A percentile compares a stretch with the other conserved stretches of the same genome.
Conservation (phyloP, 2,329 filamentous ascomycete genomes). For the Chrysoporthe austroafricana region DNA sequence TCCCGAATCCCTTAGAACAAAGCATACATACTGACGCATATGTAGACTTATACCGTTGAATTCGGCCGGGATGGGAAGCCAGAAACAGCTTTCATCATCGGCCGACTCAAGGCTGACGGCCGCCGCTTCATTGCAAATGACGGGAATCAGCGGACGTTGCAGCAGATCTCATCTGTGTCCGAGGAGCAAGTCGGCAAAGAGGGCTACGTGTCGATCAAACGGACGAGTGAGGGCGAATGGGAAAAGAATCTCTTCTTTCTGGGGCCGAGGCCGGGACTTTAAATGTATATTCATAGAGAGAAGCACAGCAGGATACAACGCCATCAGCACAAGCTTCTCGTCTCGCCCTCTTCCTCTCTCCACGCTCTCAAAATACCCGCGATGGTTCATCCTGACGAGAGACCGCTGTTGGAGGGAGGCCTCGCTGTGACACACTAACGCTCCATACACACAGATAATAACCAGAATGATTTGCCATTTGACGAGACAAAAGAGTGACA, state of each 20-base stretch:
- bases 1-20: no score
- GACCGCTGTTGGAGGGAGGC: no score
- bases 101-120: constrained; percentile 10
- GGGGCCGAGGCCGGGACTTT: constrained; percentile 16
- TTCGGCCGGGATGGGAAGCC: constrained; percentile 27
- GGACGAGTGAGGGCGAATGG: constrained; percentile 2
- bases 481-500: no score
- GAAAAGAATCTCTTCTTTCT: constrained; percentile 22
- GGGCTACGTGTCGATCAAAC: constrained; percentile 10
- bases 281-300: not conserved
- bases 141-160: constrained; percentile 23
- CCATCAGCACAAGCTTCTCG: no score
- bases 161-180: constrained; percentile 16
- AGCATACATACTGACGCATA: not conserved
- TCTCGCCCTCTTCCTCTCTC: no score
- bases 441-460: no score
- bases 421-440: no score
- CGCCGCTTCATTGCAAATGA: constrained; percentile 26
- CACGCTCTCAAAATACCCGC: no score
- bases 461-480: no score
- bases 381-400: no score
- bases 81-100: constrained; percentile 26
- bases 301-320: no score
- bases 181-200: constrained; percentile 26
- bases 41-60: constrained; percentile 39